A percentile compares a stretch with the other conserved stretches of the same genome.
These are phyloP conservation scores for Euptelea pleiosperma DNA, from an alignment of 164 flowering plant genomes.

Conservation along the genomic window DNA sequence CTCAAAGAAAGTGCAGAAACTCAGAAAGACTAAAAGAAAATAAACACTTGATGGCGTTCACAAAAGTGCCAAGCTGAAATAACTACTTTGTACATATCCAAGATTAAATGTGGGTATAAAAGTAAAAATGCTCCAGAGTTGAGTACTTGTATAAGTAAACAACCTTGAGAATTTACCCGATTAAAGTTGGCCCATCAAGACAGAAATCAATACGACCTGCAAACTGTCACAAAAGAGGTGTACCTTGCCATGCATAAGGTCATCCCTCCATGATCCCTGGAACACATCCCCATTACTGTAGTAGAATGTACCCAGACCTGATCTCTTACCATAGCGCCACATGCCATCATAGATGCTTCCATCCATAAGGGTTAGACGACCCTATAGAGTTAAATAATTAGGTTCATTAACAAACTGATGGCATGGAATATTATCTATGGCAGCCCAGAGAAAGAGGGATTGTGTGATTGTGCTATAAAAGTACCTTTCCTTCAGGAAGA, in stretches of 20 bases:
- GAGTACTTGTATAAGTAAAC: no score
- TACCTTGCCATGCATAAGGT: slow-evolving; percentile 96
- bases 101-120: no score
- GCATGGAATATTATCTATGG: neutral
- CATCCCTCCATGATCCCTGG: slow-evolving; percentile 97
- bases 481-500: slow-evolving; percentile 97
- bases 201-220: neutral
- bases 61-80: no score
- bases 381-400: slow-evolving; percentile 40
- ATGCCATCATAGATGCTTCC: slow-evolving; percentile 90
- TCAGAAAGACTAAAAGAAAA: no score
- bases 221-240: slow-evolving; percentile 1
- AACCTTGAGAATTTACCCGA: no score
- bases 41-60: no score
- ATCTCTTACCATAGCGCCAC: slow-evolving; percentile 89
- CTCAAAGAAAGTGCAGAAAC: no score
- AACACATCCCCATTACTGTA: slow-evolving; percentile 89
- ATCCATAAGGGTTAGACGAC: slow-evolving; percentile 60
- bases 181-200: neutral
- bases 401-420: neutral
- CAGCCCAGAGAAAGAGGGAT: neutral
- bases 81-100: no score
- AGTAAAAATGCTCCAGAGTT: no score
- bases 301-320: slow-evolving; percentile 77
- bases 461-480: neutral